Conservation (phyloP, 2,329 filamentous ascomycete species). For the Huntiella savannae region DNA sequence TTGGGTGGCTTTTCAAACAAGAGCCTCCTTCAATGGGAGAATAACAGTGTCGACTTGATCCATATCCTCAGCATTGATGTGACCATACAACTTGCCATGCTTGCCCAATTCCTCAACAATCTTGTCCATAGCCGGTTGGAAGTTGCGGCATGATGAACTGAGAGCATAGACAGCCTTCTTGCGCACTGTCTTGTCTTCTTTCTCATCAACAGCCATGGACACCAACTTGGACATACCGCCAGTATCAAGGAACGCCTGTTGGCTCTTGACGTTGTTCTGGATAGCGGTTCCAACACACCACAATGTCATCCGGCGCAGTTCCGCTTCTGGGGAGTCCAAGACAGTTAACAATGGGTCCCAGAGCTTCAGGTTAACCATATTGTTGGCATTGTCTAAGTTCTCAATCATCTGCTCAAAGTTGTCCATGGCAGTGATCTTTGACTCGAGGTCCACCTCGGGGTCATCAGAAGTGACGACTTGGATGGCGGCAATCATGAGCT, state of each 20-base stretch:
- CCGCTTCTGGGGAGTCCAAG: constrained; percentile 46
- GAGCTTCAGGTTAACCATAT: constrained; percentile 57
- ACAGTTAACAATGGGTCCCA: constrained; percentile 65
- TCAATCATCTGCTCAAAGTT: constrained; percentile 90
- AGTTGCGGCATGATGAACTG: constrained; percentile 73
- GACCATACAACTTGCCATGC: constrained; percentile 33
- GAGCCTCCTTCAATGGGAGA: constrained; percentile 28
- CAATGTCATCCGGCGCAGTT: constrained; percentile 70
- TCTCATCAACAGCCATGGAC: constrained; percentile 39
- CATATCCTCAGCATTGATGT: constrained; percentile 75
- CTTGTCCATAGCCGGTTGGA: constrained; percentile 60
- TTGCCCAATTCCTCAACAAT: constrained; percentile 43
- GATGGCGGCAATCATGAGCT: constrained; percentile 79
- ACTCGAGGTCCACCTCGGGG: constrained; percentile 46
- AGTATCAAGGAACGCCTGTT: constrained; percentile 46
- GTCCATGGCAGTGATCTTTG: constrained; percentile 73
- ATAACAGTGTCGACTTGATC: constrained; percentile 63
- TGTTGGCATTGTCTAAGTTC: constrained; percentile 90
- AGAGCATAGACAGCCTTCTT: constrained; percentile 82
- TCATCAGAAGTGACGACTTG: constrained; percentile 45
- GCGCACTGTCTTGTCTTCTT: constrained; percentile 43
- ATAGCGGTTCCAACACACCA: constrained; percentile 91
- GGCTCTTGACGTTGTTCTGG: constrained; percentile 78
- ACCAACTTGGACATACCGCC: constrained; percentile 56
- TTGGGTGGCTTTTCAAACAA: background rate